These are phyloP conservation scores for Monotropa hypopitys DNA, from an alignment of 179 eudicot species.

Conservation along the genomic window DNA sequence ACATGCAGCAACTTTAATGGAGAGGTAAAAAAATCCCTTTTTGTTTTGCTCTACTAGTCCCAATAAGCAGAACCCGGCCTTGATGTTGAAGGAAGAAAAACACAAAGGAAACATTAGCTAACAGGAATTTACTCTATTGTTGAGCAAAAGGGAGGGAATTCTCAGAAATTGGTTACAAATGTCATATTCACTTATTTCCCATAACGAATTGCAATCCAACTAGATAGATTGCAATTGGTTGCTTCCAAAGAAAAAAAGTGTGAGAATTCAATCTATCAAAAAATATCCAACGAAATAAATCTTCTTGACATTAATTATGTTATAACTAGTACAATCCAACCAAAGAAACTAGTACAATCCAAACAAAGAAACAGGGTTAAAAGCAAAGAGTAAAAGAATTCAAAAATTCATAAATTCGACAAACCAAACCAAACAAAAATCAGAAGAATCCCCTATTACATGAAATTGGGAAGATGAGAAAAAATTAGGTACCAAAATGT, in stretches of 20 bases:
- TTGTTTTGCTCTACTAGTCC: neutral
- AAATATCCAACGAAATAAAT: neutral
- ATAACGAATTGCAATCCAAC: too few relatives aligned
- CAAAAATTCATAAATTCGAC: neutral
- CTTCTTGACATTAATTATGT: neutral
- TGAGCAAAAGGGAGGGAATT: neutral
- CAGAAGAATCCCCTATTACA: neutral
- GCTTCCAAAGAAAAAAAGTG: neutral
- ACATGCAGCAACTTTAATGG: too few relatives aligned
- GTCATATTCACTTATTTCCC: neutral
- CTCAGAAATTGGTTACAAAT: neutral
- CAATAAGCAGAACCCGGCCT: neutral
- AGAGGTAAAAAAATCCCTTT: neutral
- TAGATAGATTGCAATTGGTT: neutral
- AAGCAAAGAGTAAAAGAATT: neutral
- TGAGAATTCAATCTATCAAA: neutral
- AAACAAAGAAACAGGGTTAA: neutral
- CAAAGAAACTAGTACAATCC: neutral
- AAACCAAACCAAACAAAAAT: neutral
- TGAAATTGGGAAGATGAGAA: neutral
- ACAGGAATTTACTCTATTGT: neutral
- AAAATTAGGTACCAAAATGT: neutral
- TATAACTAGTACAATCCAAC: neutral
- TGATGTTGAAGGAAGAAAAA: neutral
- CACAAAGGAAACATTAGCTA: neutral